These are phyloP conservation scores for Citrus sinensis DNA, from an alignment of 345 rosid species.

Conservation along the genomic window DVS_A1.0 CM039168.1:2948501-2949000, in stretches of 20 bases:
- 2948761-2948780: no score
- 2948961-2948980: neutral
- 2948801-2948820: neutral
- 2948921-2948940: neutral
- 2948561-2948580: accelerated
- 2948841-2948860: neutral
- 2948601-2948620: no score
- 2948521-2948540: no score
- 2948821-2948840: neutral
- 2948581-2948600: no score
- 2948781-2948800: no score
- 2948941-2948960: neutral
- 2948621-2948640: accelerated
- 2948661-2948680: accelerated
- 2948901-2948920: neutral
- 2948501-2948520: no score
- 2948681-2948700: no score
- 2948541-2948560: no score
- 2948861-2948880: neutral
- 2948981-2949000: neutral
- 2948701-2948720: no score
- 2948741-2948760: no score
- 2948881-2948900: neutral
- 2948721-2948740: no score
- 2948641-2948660: no score